Base-by-base conservation (phyloP, 1,139 yeast species). In the Petasospora fabianii region DNA sequence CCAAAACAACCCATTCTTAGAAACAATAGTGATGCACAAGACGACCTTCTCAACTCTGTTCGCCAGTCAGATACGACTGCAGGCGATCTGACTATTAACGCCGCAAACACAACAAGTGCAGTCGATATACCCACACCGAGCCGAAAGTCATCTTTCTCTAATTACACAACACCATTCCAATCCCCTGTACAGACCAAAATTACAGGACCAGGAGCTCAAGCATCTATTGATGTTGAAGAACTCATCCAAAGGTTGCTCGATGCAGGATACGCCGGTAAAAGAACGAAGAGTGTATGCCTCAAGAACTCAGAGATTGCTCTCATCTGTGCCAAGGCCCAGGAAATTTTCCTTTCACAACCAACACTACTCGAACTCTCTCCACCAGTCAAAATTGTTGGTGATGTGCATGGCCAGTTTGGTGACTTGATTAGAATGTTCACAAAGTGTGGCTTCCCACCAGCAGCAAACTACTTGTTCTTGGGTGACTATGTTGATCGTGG, bases 401-500 rank as follows among this genome's bases (percentile, higher is more conserved):
- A 92, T 60, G 95, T 92, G 27, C 98, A 92, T 63, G 97, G 98
- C 15, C 98, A 92, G 61, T 92, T 82, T 62, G 85, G 88, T 38
- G 98, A 92, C 63, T 68, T 92, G 53, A 80, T 92, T 49, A 76
- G 97, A 50, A 74, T 92, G 51, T 92, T 92, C 62, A 88, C 95
- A 35, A 87, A 86, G 67, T 90, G 97, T 68, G 98, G 97, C 17
- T 92, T 87, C 64, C 98, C 98, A n/a, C 98, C 98, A 3, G 78
- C 85, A 47, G 78, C 96, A 15, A 92, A 92, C 61, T 92, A 88
- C 64, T 68, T 92, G 47, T 90, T 92, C 54, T 64, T 92, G 41
- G 98, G 98, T 13, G 98, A 92, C 62, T 92, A 92, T 60, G 98
- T 92, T 34, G 98, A 92, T 64, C 75, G 98, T 50, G 98, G 98